Evolutionary conservation across 2,329 filamentous ascomycete genomes (phyloP).

Genomic region (Penicillium sp.): DNA sequence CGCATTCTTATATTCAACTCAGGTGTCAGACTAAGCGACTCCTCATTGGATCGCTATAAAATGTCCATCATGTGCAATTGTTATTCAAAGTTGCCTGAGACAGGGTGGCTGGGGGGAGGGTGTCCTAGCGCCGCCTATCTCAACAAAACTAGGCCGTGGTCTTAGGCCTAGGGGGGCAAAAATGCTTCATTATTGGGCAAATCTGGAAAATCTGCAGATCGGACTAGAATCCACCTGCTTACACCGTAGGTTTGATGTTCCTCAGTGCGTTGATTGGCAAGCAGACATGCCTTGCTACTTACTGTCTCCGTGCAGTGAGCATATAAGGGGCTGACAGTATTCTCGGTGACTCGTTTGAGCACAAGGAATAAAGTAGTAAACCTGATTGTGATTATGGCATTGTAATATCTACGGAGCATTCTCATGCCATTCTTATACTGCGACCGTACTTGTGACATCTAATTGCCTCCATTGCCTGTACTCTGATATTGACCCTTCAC

Average conservation of each 20-base stretch:
- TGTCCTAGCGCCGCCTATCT: neutral
- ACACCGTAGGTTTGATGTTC: neutral
- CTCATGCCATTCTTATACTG: neutral
- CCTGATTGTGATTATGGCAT: neutral
- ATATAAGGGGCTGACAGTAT: neutral
- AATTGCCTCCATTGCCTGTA: neutral
- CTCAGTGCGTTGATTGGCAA: neutral
- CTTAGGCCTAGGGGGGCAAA: neutral
- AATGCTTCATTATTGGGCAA: neutral
- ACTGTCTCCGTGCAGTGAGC: neutral
- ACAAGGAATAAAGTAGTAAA: neutral
- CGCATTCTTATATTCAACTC: neutral
- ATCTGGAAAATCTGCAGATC: neutral
- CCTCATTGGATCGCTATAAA: neutral
- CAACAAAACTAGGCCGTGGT: neutral
- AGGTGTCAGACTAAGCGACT: neutral
- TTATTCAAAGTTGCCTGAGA: neutral
- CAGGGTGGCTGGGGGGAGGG: constrained; percentile 8
- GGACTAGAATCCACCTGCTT: constrained; percentile 3
- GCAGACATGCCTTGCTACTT: neutral
- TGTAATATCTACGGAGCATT: neutral
- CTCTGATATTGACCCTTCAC: neutral
- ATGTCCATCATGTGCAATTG: neutral
- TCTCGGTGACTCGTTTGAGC: neutral
- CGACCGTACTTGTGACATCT: neutral